Evolutionary conservation across 2,329 filamentous ascomycete species (phyloP).

Genomic region (Cryphonectria carpinicola): DNA sequence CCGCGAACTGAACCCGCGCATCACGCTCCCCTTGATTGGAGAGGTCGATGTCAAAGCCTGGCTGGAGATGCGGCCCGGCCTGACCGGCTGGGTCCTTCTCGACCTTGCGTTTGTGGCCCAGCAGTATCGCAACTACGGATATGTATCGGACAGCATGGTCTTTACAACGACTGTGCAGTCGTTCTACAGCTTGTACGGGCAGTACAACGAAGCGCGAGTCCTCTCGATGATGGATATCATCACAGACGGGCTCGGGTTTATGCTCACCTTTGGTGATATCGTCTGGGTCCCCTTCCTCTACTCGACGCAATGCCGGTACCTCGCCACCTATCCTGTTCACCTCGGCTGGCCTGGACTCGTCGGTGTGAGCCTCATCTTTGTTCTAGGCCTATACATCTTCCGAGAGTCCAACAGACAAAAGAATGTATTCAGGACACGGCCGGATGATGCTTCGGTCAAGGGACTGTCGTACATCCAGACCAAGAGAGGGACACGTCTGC

Average conservation of each 20-base stretch:
- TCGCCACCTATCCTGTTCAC: constrained; percentile 75
- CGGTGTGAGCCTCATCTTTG: constrained; percentile 67
- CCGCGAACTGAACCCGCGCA: constrained; percentile 83
- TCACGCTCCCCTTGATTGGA: constrained; percentile 74
- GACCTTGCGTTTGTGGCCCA: constrained; percentile 80
- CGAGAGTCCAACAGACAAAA: constrained; percentile 86
- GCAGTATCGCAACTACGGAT: constrained; percentile 81
- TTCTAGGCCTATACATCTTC: constrained; percentile 80
- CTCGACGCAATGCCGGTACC: constrained; percentile 78
- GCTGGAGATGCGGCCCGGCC: constrained; percentile 80
- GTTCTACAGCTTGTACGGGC: constrained; percentile 78
- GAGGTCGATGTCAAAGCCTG: constrained; percentile 85
- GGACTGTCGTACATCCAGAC: constrained; percentile 84
- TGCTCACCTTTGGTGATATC: constrained; percentile 42
- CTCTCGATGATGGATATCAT: constrained; percentile 90
- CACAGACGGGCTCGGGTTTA: constrained; percentile 87
- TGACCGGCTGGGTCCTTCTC: constrained; percentile 83
- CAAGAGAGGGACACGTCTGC: constrained; percentile 73
- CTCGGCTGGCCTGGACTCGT: constrained; percentile 68
- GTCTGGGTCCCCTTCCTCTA: constrained; percentile 40
- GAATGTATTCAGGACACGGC: constrained; percentile 85
- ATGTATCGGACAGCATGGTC: constrained; percentile 79
- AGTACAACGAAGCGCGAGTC: constrained; percentile 82
- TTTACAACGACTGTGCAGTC: constrained; percentile 76
- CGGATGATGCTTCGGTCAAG: constrained; percentile 73